Conservation (phyloP, 345 rosid genomes). For the Eucalyptus marginata region DNA sequence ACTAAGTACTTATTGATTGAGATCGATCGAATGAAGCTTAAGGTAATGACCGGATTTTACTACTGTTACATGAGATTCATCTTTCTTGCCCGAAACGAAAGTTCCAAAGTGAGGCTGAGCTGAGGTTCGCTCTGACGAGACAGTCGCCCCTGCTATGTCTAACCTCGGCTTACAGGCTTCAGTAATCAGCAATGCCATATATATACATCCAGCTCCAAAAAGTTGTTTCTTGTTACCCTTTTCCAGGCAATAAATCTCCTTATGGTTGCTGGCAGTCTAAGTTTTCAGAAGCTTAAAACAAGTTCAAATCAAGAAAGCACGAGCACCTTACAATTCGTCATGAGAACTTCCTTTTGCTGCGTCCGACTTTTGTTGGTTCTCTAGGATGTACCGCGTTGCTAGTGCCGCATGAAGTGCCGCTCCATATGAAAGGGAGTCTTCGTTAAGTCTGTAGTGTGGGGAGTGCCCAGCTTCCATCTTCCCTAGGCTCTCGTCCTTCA, state of each 20-base stretch:
- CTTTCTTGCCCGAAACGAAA: background rate
- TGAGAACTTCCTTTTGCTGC: background rate
- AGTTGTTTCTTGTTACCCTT: background rate
- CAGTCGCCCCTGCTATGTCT: background rate
- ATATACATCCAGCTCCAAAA: rapidly evolving
- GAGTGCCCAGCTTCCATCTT: constrained; percentile 23
- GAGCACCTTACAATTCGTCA: constrained; percentile 25
- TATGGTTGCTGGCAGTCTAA: background rate
- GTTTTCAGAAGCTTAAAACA: background rate
- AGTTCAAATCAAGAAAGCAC: background rate
- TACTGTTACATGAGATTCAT: background rate
- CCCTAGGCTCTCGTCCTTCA: constrained; percentile 33
- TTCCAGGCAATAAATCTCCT: background rate
- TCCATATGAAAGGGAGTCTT: constrained; percentile 58
- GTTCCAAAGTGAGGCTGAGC: background rate
- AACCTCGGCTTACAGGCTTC: background rate
- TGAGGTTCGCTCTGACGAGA: background rate
- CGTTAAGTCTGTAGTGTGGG: constrained; percentile 36
- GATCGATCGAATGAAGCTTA: background rate
- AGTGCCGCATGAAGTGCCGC: constrained; percentile 61
- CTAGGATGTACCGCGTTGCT: constrained; percentile 32
- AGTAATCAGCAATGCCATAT: background rate
- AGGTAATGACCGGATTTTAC: background rate
- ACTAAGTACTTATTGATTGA: background rate
- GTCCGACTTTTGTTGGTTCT: constrained; percentile 8